Evolutionary conservation across 2,329 filamentous ascomycete genomes (phyloP).

Genomic region (Neonectria ditissima): DNA sequence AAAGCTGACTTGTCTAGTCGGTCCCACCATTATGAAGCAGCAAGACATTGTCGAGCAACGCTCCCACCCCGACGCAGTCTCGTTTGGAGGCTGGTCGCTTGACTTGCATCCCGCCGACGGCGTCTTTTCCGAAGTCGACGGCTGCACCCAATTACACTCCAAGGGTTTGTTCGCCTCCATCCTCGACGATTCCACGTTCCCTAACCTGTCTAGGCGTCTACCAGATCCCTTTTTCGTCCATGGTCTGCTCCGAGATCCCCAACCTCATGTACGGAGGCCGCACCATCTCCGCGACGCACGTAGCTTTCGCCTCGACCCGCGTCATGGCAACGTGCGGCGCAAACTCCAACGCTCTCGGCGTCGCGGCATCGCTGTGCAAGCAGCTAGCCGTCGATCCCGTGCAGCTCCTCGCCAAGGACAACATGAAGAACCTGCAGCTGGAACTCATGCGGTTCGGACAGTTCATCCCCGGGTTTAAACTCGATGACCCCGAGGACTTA

Average conservation of each 20-base stretch:
- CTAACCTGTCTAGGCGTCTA: constrained; percentile 28
- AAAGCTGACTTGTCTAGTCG: constrained; percentile 25
- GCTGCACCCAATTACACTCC: constrained; percentile 42
- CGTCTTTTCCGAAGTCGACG: constrained; percentile 43
- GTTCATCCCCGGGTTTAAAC: constrained; percentile 41
- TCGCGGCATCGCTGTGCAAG: constrained; percentile 40
- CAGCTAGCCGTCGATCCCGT: constrained; percentile 32
- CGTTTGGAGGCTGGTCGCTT: constrained; percentile 42
- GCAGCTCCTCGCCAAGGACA: constrained; percentile 38
- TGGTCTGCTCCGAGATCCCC: constrained; percentile 42
- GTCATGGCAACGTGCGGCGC: constrained; percentile 43
- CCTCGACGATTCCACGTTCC: background rate
- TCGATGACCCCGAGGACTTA: constrained; percentile 35
- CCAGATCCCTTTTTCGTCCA: constrained; percentile 43
- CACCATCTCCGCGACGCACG: constrained; percentile 41
- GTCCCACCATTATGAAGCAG: constrained; percentile 40
- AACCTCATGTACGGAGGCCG: constrained; percentile 44
- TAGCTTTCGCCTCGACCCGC: constrained; percentile 42
- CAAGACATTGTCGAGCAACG: constrained; percentile 44
- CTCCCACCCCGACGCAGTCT: constrained; percentile 40
- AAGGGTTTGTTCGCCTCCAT: constrained; percentile 25
- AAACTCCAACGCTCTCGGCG: constrained; percentile 40
- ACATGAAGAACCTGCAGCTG: constrained; percentile 38
- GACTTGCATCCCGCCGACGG: constrained; percentile 44
- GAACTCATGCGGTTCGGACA: constrained; percentile 43